Base-by-base conservation (phyloP, 1,139 yeast species). In the Blastobotrys aristatus region DNA sequence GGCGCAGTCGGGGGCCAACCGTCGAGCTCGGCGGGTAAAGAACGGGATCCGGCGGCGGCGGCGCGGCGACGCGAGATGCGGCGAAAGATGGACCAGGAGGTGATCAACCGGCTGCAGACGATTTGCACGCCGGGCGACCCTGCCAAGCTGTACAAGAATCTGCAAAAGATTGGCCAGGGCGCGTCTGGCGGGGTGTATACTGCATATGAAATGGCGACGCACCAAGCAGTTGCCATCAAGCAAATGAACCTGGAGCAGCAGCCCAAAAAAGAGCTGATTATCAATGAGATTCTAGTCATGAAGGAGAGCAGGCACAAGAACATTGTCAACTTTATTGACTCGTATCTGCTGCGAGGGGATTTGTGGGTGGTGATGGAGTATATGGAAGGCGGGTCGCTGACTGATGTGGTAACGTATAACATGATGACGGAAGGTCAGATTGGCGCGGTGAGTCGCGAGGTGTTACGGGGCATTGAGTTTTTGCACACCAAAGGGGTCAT, bases 341-440 rank as follows among this genome's bases (percentile, higher is more conserved):
- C 95, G 1, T 92, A 82, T 63, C 72, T 92, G 52, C 60, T 63
- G 44, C 78, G 79, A 49, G 75, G 80, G 34, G 74, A 88, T 57
- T 72, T 92, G 51, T 92, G 97, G 97, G 97, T 92, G 14, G 80
- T 90, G 18, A 92, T 92, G 98, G 97, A 90, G 67, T 90, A 86
- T 64, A 90, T 92, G 97, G 96, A 90, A 66, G 98, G 97, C 53
- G 98, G 98, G 2, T 84, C 95, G 1, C 72, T 92, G 56, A 92
- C 98, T 0, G 97, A 92, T 66, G 95, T 92, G 47, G 96, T 92
- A 6, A 88, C 96, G 0, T 94, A 89, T 64, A 84, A 89, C 69
- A 89, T 89, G 53, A 86, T 94, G 94, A 82, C 95, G 2, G 98
- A 92, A 63, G 90, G 89, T n/a, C 98, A 92, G 68, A 92, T 92